Percentiles rank a stretch among this genome's conserved stretches.
Evolutionary conservation across 1,139 yeast species (phyloP).

Genomic region (Kluyveromyces sp.): DNA sequence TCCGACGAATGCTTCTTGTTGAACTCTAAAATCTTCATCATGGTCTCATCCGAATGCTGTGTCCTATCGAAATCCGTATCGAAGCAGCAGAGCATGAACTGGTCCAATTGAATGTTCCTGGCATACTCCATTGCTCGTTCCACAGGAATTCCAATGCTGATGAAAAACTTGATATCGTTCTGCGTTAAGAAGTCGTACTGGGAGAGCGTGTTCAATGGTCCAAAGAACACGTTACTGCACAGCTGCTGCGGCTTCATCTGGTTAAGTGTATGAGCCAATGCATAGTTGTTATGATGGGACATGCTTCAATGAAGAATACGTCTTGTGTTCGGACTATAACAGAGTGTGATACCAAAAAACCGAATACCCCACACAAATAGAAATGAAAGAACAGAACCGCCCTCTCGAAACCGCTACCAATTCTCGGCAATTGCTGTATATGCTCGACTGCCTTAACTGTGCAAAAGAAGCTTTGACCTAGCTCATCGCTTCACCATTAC

Average conservation of each 20-base stretch:
- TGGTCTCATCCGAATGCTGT: slow-evolving; percentile 8
- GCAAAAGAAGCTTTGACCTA: too few species aligned
- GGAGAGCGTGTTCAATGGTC: slow-evolving; percentile 33
- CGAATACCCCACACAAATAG: neutral
- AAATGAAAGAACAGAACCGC: too few species aligned
- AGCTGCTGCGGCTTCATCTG: slow-evolving; percentile 30
- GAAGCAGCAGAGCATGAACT: slow-evolving; percentile 21
- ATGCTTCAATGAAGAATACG: neutral
- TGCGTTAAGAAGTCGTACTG: slow-evolving; percentile 24
- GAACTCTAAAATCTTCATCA: slow-evolving; percentile 4
- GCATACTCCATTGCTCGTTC: slow-evolving; percentile 22
- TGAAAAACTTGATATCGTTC: slow-evolving; percentile 22
- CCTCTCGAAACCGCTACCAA: too few species aligned
- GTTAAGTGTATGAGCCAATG: slow-evolving; percentile 23
- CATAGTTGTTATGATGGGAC: slow-evolving; percentile 23
- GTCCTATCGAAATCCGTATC: slow-evolving; percentile 17
- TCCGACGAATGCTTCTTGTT: slow-evolving; percentile 6
- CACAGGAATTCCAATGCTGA: slow-evolving; percentile 25
- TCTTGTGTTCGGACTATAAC: neutral
- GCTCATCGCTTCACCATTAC: neutral
- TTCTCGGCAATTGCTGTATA: neutral
- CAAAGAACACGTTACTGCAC: slow-evolving; percentile 31
- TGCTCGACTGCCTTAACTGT: too few species aligned
- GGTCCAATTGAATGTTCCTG: slow-evolving; percentile 21
- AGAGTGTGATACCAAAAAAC: neutral